A percentile compares a stretch with the other conserved stretches of the same genome.
These are phyloP conservation scores for Vigna reflexopilosa DNA, from an alignment of 306 rosid species.

Conservation along the genomic window DNA sequence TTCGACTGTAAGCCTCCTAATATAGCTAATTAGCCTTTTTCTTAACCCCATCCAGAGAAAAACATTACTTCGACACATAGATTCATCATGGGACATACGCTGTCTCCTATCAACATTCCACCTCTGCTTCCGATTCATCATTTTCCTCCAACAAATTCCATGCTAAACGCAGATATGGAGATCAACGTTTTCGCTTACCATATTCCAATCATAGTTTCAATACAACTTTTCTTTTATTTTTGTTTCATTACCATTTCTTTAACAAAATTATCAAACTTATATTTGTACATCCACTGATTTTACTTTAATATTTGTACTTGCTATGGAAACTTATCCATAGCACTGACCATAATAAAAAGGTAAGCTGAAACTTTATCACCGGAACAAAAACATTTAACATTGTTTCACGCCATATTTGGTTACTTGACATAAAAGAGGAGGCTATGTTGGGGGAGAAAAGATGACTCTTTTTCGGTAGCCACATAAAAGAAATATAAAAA, in stretches of 20 bases:
- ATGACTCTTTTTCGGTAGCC: too few relatives aligned
- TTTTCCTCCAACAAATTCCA: neutral
- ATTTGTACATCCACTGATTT: neutral
- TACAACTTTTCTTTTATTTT: too few relatives aligned
- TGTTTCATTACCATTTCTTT: neutral
- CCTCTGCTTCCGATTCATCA: neutral
- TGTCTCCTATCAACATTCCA: slow-evolving; percentile 9
- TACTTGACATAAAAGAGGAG: too few relatives aligned
- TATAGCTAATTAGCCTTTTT: slow-evolving; percentile 23
- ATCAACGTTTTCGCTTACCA: neutral
- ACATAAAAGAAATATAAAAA: too few relatives aligned
- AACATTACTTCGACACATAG: slow-evolving; percentile 20
- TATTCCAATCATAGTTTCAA: neutral
- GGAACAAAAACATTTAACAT: neutral
- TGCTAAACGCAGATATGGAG: neutral
- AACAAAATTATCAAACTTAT: neutral
- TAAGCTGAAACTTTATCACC: neutral
- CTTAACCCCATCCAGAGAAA: neutral
- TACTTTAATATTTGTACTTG: neutral
- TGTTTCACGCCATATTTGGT: neutral
- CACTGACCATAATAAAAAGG: neutral
- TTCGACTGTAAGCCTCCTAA: slow-evolving; percentile 14
- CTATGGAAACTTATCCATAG: too few relatives aligned
- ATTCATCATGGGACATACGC: slow-evolving; percentile 38
- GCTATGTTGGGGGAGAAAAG: too few relatives aligned